Base-by-base conservation (phyloP, 495 filamentous ascomycete genomes). In the Aspergillus affinis region DNA sequence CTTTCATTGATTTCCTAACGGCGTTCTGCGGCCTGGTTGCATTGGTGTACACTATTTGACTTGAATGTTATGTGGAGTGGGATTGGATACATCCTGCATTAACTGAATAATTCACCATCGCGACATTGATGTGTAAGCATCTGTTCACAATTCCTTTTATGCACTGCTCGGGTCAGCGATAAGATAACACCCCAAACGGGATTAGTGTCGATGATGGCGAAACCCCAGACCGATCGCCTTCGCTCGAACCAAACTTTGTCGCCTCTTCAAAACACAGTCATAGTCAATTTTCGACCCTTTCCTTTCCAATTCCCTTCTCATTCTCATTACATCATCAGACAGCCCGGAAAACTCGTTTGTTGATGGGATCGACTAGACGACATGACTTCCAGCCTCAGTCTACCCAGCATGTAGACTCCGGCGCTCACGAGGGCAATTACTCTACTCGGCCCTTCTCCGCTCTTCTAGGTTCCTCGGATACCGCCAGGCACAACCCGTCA, bases 351-450 rank as follows among this genome's bases (percentile, higher is more conserved):
- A 15, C 10, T 41, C 15, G 1, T 4, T 41, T 30, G 29, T 66
- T 59, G 51, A 66, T 66, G 64, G 50, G 55, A 29, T 30, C 52
- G 32, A 60, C 44, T 58, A 55, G 49, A 26, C 54, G 52, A n/a
- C 27, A 61, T 65, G 55, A 54, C 8, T 23, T 49, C 13, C 20
- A 4, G 23, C 29, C 20, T 55, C 57, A 45, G 27, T 54, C 18
- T 21, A 52, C 30, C 55, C 27, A 62, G 51, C 32, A 64, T 64
- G 59, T 67, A 67, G 60, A 67, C 55, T 8, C 21, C 36, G 44
- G 49, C 36, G 36, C 36, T 41, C 36, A 41, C 36, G 36, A 41
- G 36, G 15, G 36, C 36, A 41, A 41, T 41, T 41, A 41, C 23
- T 30, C 49, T 9, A 48, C 45, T 29, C 48, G 48, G 27, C 41